Evolutionary conservation across 495 filamentous ascomycete species (phyloP).

Genomic region (Amniculicola lignicola): DNA sequence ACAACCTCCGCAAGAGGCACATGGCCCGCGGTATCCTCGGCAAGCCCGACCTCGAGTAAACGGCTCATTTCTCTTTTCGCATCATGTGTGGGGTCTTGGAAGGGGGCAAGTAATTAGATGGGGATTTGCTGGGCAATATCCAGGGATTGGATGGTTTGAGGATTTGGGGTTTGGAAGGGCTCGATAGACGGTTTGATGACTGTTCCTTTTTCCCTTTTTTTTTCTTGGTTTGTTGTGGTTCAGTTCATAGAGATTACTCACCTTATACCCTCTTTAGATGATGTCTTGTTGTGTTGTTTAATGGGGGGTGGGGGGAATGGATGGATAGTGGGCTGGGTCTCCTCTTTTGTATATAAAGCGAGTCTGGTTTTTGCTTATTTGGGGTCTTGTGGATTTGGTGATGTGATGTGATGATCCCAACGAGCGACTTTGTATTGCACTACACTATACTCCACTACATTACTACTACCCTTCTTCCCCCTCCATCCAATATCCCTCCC

Average conservation of each 20-base stretch:
- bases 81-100: not conserved
- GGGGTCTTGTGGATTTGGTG: no score
- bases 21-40: constrained; percentile 33
- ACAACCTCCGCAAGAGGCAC: constrained; percentile 34
- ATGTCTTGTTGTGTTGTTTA: not conserved
- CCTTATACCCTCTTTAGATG: constrained; percentile 8
- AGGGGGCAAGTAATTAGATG: not conserved
- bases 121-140: constrained; percentile 22
- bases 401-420: no score
- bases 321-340: not conserved
- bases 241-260: not conserved
- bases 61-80: no score
- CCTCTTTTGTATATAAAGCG: constrained; percentile 5
- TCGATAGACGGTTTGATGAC: not conserved
- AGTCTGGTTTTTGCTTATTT: not conserved
- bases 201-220: not conserved
- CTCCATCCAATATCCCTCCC: no score
- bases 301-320: not conserved
- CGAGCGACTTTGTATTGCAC: no score
- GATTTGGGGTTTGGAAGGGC: not conserved
- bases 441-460: no score
- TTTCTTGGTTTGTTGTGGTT: not conserved
- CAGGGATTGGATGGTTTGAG: not conserved
- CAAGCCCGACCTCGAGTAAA: constrained; percentile 17
- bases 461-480: no score